These are phyloP conservation scores for Hypoxylon sp. DNA, from an alignment of 2,329 filamentous ascomycete genomes.

Conservation along the genomic window DNA sequence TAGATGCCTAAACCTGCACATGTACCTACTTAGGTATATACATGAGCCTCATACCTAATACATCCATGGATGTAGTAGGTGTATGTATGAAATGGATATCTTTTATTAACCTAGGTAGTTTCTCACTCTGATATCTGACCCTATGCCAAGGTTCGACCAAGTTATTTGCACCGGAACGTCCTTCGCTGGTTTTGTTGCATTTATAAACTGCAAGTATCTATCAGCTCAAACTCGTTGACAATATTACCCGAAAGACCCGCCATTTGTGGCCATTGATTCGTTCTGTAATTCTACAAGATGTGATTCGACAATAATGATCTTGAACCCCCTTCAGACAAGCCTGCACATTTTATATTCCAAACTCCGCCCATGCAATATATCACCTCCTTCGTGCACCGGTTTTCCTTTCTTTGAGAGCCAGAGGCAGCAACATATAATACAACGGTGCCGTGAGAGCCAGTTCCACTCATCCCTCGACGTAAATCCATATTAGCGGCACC, in stretches of 20 bases:
- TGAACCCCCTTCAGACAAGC: slow-evolving; percentile 16
- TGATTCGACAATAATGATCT: slow-evolving; percentile 11
- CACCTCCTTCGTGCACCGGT: slow-evolving; percentile 16
- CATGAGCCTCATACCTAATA: no score
- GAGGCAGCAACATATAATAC: slow-evolving; percentile 26
- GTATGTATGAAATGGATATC: no score
- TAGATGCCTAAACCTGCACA: no score
- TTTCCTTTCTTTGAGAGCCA: slow-evolving; percentile 10
- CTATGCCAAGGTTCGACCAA: no score
- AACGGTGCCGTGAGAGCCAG: slow-evolving; percentile 5
- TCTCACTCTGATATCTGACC: no score
- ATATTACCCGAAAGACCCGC: neutral
- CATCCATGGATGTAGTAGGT: no score
- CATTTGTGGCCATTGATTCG: slow-evolving; percentile 1
- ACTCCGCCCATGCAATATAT: slow-evolving; percentile 40
- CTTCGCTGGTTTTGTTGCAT: neutral
- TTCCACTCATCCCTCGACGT: slow-evolving; percentile 13
- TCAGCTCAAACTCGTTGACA: slow-evolving; percentile 5
- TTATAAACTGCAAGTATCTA: slow-evolving; percentile 17
- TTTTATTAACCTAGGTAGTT: no score
- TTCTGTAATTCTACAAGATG: slow-evolving; percentile 24
- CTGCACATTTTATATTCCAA: slow-evolving; percentile 42
- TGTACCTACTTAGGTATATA: no score
- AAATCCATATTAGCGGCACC: slow-evolving; percentile 13
- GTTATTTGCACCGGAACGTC: no score